These are phyloP conservation scores for Candida dendrica DNA, from an alignment of 805 yeast species.

Conservation along the genomic window DNA sequence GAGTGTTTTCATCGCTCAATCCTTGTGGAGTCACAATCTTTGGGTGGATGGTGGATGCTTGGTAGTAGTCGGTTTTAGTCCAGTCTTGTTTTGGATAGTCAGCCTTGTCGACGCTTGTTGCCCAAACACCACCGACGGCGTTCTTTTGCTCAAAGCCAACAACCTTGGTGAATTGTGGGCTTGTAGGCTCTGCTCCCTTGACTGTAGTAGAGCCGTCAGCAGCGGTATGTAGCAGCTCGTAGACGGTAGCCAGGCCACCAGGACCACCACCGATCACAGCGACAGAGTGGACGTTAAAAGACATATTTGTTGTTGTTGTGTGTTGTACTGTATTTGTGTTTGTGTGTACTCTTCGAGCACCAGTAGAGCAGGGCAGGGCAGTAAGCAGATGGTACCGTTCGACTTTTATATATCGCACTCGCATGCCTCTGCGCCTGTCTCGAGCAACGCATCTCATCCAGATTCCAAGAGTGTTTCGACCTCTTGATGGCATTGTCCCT, in stretches of 20 bases:
- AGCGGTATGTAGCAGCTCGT: slow-evolving; percentile 24
- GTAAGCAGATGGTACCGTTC: too few species aligned
- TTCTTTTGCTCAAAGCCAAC: slow-evolving; percentile 35
- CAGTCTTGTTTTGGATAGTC: slow-evolving; percentile 17
- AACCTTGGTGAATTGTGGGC: slow-evolving; percentile 23
- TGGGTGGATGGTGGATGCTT: slow-evolving; percentile 25
- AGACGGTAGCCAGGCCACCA: slow-evolving; percentile 26
- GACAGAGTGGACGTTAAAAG: slow-evolving; percentile 15
- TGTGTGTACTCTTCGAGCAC: too few species aligned
- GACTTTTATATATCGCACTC: too few species aligned
- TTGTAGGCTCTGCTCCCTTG: slow-evolving; percentile 4
- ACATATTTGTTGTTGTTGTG: background rate
- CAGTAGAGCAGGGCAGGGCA: too few species aligned
- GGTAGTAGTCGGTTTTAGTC: slow-evolving; percentile 23
- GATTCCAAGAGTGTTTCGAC: too few species aligned
- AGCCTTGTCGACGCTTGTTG: slow-evolving; percentile 15
- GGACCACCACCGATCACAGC: slow-evolving; percentile 33
- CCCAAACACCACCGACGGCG: slow-evolving; percentile 37
- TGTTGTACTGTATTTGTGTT: background rate
- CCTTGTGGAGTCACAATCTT: slow-evolving; percentile 4
- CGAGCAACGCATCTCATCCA: too few species aligned
- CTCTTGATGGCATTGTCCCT: background rate
- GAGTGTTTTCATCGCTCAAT: slow-evolving; percentile 11
- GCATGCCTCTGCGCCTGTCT: too few species aligned
- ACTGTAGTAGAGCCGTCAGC: slow-evolving; percentile 23